Base-by-base conservation (phyloP, 2,329 filamentous ascomycete species). In the Gnomoniopsis smithogilvyi region DNA sequence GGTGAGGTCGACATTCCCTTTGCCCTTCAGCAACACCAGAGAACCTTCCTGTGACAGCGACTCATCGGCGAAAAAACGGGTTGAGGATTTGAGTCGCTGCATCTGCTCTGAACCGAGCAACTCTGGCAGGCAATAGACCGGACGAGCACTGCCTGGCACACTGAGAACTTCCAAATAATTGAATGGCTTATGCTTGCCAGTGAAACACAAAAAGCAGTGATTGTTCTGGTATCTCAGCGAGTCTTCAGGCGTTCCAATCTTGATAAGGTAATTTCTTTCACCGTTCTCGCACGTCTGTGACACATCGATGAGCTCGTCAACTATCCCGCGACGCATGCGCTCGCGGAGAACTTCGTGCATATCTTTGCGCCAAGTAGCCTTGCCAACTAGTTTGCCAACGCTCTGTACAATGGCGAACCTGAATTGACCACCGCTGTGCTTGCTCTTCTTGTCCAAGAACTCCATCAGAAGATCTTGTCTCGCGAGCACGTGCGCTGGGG, bases 331-430 rank as follows among this genome's bases (percentile, higher is more conserved):
- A 4, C 82, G 78, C 71, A 87, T 73, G 59, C 80, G 70, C 6
- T 75, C 69, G 3, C 87, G 71, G 0, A 89, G 66, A 26, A 81
- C 73, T 0, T 73, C 69, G 36, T 79, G 74, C 84, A 88, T 89
- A 63, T 86, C 83, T 6, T 71, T 45, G 33, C 84, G 78, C 78
- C 78, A 84, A 24, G 74, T 69, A 10, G 72, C 69, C 2, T 30
- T 47, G 10, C 61, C 62, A 54, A 64, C 46, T 43, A 61, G 50
- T 0, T 26, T 10, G 11, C 22, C 22, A 11, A 62, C 33, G 14
- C 59, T 54, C 2, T 64, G 58, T 38, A 60, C 57, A 33, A 54
- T 49, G 11, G 66, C 22, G 7, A 69, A 51, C 8, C 61, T 59
- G n/a, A 58, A 60, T 8, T 65, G 38, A 12, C 51, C 63, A 4